Conservation (phyloP, 2,329 filamentous ascomycete species). For the Pseudogymnoascus sp. region DNA sequence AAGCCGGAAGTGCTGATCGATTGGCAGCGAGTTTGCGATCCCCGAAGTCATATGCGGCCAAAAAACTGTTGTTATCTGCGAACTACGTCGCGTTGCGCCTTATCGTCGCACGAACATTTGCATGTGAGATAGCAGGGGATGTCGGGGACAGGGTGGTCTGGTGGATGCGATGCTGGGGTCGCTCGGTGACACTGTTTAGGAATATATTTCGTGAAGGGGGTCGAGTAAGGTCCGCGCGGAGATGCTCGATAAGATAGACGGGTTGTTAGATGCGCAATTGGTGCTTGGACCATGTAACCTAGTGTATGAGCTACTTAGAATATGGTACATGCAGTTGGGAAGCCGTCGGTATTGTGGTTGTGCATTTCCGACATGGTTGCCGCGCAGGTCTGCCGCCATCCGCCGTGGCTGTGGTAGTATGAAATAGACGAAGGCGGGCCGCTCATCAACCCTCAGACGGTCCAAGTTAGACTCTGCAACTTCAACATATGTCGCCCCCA, state of each 20-base stretch:
- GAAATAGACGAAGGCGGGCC: conserved; percentile 5
- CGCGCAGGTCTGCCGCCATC: background rate
- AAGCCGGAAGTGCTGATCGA: background rate
- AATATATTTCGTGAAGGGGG: background rate
- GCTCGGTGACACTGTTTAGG: background rate
- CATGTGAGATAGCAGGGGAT: conserved; percentile 7
- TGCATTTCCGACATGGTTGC: background rate
- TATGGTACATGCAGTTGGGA: background rate
- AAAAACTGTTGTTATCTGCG: background rate
- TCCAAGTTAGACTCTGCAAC: background rate
- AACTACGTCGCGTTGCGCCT: conserved; percentile 7
- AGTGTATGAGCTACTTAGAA: background rate
- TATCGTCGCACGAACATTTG: conserved; percentile 5
- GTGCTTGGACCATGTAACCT: background rate
- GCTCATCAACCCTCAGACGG: conserved; percentile 2
- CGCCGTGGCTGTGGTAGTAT: background rate
- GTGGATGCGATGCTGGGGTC: background rate
- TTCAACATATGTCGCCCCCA: conserved; percentile 16
- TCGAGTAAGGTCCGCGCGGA: background rate
- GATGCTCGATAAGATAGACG: background rate
- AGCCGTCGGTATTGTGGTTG: background rate
- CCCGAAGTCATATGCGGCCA: background rate
- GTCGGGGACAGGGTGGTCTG: background rate
- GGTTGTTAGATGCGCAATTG: background rate
- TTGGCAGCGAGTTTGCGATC: conserved; percentile 4